Evolutionary conservation across 805 yeast genomes (phyloP).

Genomic region (Wickerhamomyces canadensis): DNA sequence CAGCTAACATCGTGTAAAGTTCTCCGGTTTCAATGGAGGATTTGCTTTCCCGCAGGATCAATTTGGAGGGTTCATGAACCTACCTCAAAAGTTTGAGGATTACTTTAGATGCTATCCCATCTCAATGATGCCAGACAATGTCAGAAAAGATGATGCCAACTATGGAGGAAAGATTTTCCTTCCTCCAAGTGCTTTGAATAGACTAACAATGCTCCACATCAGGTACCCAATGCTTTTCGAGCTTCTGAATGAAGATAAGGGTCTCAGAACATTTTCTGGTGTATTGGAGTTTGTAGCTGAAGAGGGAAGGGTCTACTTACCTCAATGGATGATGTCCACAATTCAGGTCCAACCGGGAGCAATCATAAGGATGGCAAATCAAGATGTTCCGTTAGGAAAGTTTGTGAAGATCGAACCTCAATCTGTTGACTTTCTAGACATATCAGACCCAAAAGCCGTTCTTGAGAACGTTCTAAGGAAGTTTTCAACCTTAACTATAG

Average conservation of each 20-base stretch:
- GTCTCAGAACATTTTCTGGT: constrained; percentile 75
- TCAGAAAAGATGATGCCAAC: constrained; percentile 71
- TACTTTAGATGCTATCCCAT: constrained; percentile 91
- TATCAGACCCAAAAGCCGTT: constrained; percentile 94
- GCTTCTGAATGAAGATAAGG: constrained; percentile 59
- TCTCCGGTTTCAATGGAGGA: constrained; percentile 31
- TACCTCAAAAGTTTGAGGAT: constrained; percentile 63
- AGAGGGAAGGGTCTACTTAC: constrained; percentile 91
- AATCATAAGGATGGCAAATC: constrained; percentile 65
- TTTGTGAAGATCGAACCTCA: constrained; percentile 96
- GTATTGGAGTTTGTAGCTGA: constrained; percentile 95
- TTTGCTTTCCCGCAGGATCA: constrained; percentile 10
- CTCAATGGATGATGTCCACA: constrained; percentile 94
- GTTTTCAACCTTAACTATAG: constrained; percentile 80
- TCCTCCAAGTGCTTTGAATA: constrained; percentile 89
- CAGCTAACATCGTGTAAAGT: constrained; percentile 18
- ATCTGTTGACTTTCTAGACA: constrained; percentile 86
- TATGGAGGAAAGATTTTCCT: constrained; percentile 93
- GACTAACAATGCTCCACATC: constrained; percentile 83
- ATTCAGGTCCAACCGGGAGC: constrained; percentile 71
- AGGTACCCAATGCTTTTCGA: constrained; percentile 95
- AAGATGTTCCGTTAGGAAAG: constrained; percentile 78
- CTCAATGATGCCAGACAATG: constrained; percentile 70
- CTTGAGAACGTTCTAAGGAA: constrained; percentile 86
- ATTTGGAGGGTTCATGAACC: constrained; percentile 22